Base-by-base conservation (phyloP, 140 eudicot genomes). In the Stevia rebaudiana region DNA sequence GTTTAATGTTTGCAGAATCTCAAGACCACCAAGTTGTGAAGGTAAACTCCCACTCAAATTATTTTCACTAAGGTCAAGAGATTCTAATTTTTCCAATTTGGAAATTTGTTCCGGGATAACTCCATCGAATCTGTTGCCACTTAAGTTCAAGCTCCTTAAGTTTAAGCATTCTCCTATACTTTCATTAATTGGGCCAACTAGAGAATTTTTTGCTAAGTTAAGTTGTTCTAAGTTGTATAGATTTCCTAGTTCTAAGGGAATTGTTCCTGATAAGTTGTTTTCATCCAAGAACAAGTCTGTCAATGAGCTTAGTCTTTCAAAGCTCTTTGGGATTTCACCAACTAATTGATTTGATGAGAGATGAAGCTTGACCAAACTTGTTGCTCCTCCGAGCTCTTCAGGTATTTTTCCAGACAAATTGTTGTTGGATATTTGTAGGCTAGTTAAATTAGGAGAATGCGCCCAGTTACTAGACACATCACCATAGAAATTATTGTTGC, bases 391-490 rank as follows among this genome's bases (percentile, higher is more conserved):
- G 28, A 79, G 67, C 40, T 65, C 55, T 25, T 52, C 21, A 6
- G 83, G 64, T 50, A 76, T 72, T 6, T 19, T 51, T 40, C 82
- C 82, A 15, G 71, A 30, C 21, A 79, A 39, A 33, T 79, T 69
- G 65, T 76, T 82, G 42, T 76, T 61, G 0, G 82, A 69, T 13
- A 79, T 55, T 53, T 28, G 18, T 41, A 83, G 67, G 72, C 76
- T 61, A 1, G 75, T 43, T 66, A 76, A 33, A 23, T 47, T 79
- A 1, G 16, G 55, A 24, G 79, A 79, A 2, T 13, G 16, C 5
- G 76, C 83, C 89, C 89, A 83, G 3, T 66, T 42, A 3, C 54
- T 54, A n/a, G 89, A 79, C 15, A 83, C 28, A 69, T 73, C 80
- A 0, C 89, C 83, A 30, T 65, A 46, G 1, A 83, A 71, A 0